phyloP scores from a whole-genome alignment of 2,329 filamentous ascomycete species.

The Cordyceps tenuipes region DNA sequence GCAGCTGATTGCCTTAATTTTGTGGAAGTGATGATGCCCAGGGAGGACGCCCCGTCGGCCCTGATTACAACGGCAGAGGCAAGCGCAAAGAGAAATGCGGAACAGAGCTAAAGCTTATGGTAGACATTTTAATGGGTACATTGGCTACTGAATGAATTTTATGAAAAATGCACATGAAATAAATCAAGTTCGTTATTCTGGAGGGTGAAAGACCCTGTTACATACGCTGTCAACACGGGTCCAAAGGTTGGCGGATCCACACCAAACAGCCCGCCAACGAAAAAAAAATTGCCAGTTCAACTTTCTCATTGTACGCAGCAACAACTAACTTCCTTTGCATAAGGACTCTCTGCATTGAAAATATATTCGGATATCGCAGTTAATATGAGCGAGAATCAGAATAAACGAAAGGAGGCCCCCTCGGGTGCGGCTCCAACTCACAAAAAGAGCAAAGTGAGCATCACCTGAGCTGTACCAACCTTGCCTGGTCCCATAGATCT shows the following conservation, averaged over 20 bases:
- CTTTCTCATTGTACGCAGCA: neutral
- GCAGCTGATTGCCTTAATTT: constrained; percentile 52
- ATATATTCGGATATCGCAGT: neutral
- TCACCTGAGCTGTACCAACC: neutral
- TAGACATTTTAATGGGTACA: neutral
- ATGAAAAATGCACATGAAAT: neutral
- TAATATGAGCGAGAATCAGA: constrained; percentile 23
- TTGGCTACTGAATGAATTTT: neutral
- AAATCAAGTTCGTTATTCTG: neutral
- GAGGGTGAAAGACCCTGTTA: neutral
- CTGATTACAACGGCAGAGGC: constrained; percentile 64
- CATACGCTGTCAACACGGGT: neutral
- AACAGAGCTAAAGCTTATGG: constrained; percentile 12
- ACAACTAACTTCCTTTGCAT: neutral
- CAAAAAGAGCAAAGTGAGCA: constrained; percentile 35
- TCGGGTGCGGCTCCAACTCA: constrained; percentile 18
- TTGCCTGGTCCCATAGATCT: neutral
- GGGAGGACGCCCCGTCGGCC: constrained; percentile 65
- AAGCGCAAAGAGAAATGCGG: constrained; percentile 59
- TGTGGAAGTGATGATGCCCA: constrained; percentile 75
- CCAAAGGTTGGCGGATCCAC: neutral
- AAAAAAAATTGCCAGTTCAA: neutral
- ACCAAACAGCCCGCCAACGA: neutral
- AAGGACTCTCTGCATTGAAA: neutral
- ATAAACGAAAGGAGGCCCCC: constrained; percentile 29